These are phyloP conservation scores for Fonsecaea monophora DNA, from an alignment of 2,329 filamentous ascomycete species.

Conservation along the genomic window DNA sequence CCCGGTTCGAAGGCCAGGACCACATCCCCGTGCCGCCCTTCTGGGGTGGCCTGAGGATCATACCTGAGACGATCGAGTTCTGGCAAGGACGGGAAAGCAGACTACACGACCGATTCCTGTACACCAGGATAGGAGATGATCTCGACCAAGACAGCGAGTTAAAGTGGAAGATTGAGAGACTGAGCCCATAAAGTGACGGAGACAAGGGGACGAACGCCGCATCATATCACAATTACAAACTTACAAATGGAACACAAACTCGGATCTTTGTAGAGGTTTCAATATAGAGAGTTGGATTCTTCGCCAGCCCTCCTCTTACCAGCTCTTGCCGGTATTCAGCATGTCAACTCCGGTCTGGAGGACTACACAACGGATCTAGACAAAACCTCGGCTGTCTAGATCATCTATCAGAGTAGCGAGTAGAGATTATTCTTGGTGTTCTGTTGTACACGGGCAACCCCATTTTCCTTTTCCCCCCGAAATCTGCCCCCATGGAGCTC, in stretches of 20 bases:
- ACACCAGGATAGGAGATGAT: slow-evolving; percentile 65
- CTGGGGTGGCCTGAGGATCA: slow-evolving; percentile 88
- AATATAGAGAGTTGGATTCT: slow-evolving; percentile 35
- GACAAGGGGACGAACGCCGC: background rate
- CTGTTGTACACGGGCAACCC: slow-evolving; percentile 33
- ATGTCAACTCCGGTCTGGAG: slow-evolving; percentile 23
- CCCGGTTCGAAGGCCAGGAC: slow-evolving; percentile 74
- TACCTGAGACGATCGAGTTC: slow-evolving; percentile 89
- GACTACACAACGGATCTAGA: slow-evolving; percentile 25
- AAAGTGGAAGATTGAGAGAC: slow-evolving; percentile 38
- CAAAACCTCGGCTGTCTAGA: slow-evolving; percentile 23
- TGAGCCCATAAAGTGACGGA: slow-evolving; percentile 36
- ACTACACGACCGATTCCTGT: slow-evolving; percentile 91
- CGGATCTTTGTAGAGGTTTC: slow-evolving; percentile 10
- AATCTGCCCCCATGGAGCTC: slow-evolving; percentile 13
- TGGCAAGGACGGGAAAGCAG: slow-evolving; percentile 92
- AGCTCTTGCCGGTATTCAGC: slow-evolving; percentile 26
- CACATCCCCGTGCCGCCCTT: slow-evolving; percentile 89
- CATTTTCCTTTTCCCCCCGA: background rate
- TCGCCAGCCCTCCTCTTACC: slow-evolving; percentile 25
- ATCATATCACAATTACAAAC: background rate
- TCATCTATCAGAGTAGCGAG: slow-evolving; percentile 35
- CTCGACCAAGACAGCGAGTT: slow-evolving; percentile 22
- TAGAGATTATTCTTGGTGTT: slow-evolving; percentile 36
- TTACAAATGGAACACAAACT: background rate